These are phyloP conservation scores for Alternaria arborescens DNA, from an alignment of 2,329 filamentous ascomycete genomes.

Conservation along the genomic window DNA sequence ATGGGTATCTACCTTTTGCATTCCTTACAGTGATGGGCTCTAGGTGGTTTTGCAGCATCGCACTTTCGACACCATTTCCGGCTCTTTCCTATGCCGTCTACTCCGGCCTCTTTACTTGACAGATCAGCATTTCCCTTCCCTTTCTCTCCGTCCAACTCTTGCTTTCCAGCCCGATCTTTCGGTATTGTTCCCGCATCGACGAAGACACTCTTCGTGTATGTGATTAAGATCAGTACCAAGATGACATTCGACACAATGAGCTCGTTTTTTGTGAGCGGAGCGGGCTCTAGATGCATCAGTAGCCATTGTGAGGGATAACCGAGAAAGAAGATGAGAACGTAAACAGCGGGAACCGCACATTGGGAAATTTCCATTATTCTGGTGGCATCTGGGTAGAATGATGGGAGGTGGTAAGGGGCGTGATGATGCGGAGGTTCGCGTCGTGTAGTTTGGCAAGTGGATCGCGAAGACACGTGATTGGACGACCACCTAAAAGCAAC, in stretches of 20 bases:
- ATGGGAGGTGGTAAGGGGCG: constrained; percentile 1
- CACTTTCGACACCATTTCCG: constrained; percentile 79
- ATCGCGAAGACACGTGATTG: constrained; percentile 38
- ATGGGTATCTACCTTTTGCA: constrained; percentile 64
- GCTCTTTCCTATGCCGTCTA: constrained; percentile 29
- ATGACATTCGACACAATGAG: constrained; percentile 71
- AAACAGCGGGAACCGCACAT: constrained; percentile 74
- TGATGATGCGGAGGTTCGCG: constrained; percentile 8
- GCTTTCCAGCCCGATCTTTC: constrained; percentile 29
- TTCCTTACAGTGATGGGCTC: constrained; percentile 82
- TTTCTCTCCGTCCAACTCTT: constrained; percentile 10
- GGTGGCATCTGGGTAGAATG: neutral
- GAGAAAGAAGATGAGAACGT: constrained; percentile 72
- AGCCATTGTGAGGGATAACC: constrained; percentile 77
- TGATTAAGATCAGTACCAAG: constrained; percentile 70
- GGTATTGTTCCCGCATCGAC: constrained; percentile 67
- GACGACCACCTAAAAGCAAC: neutral
- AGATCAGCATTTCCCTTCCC: neutral
- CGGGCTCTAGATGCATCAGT: constrained; percentile 66
- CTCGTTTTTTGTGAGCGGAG: constrained; percentile 66
- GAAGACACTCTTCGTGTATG: constrained; percentile 71
- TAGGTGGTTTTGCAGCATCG: constrained; percentile 74
- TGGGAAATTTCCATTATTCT: constrained; percentile 42
- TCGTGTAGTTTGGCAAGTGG: constrained; percentile 4
- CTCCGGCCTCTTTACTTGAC: neutral